Conservation (phyloP, 2,329 filamentous ascomycete species). For the Aspergillus ibericus region DNA sequence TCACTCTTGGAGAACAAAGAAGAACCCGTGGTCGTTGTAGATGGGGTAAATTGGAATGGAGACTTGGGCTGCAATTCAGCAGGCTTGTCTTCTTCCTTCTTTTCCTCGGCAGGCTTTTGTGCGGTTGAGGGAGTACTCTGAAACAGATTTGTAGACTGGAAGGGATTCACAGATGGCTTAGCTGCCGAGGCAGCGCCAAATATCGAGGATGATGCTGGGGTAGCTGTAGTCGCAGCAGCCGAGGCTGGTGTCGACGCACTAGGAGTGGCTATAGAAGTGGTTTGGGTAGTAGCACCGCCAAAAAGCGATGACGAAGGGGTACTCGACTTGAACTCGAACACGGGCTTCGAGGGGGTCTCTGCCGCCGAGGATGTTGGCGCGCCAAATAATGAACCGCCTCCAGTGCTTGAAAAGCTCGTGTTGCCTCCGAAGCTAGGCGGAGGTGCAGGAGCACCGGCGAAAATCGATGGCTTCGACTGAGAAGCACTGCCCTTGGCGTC, state of each 20-base stretch:
- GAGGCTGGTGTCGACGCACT: slow-evolving; percentile 14
- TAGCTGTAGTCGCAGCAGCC: slow-evolving; percentile 9
- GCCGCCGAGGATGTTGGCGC: slow-evolving; percentile 19
- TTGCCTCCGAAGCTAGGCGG: slow-evolving; percentile 20
- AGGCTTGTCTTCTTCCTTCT: slow-evolving; percentile 14
- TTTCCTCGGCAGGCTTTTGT: slow-evolving; percentile 15
- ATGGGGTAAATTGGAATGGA: slow-evolving; percentile 15
- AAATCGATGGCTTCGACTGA: slow-evolving; percentile 22
- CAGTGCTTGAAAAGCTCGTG: slow-evolving; percentile 17
- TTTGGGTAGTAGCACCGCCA: slow-evolving; percentile 21
- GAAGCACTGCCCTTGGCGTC: slow-evolving; percentile 24
- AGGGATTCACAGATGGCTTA: slow-evolving; percentile 22
- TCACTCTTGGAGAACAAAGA: slow-evolving; percentile 23
- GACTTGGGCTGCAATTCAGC: slow-evolving; percentile 14
- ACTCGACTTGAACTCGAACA: slow-evolving; percentile 25
- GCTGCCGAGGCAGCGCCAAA: slow-evolving; percentile 19
- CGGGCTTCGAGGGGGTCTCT: slow-evolving; percentile 20
- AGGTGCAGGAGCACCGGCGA: slow-evolving; percentile 19
- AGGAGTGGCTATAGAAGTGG: slow-evolving; percentile 16
- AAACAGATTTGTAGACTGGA: slow-evolving; percentile 25
- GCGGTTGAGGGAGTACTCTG: slow-evolving; percentile 10
- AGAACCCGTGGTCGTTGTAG: slow-evolving; percentile 5
- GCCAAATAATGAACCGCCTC: slow-evolving; percentile 19
- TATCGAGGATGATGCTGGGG: slow-evolving; percentile 18
- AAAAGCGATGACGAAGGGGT: slow-evolving; percentile 30